Conservation (phyloP, 768 basidiomycete genomes). For the Royoungia palumana region DNA sequence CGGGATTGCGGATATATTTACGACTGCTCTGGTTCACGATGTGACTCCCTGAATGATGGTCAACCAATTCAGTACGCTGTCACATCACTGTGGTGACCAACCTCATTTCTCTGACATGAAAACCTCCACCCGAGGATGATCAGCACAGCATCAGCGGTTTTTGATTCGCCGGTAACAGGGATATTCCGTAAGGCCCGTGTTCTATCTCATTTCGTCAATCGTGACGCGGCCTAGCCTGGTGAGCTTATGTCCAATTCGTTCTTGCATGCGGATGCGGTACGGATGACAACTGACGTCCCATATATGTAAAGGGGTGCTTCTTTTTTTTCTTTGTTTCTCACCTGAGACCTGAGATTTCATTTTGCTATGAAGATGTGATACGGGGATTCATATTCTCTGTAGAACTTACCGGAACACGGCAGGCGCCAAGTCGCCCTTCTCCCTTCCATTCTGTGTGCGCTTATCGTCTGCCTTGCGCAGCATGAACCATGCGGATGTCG, state of each 20-base stretch:
- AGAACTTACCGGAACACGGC: constrained; percentile 5
- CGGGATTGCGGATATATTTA: neutral
- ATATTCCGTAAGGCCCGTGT: constrained; percentile 20
- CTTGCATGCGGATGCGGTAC: constrained; percentile 4
- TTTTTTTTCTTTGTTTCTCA: constrained; percentile 4
- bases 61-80: neutral
- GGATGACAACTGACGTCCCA: constrained; percentile 9
- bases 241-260: neutral
- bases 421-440: neutral
- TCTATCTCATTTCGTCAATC: constrained; percentile 1
- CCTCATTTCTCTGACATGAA: constrained; percentile 11
- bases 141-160: constrained; percentile 25
- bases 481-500: neutral
- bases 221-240: neutral
- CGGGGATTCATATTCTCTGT: constrained; percentile 6
- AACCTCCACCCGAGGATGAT: constrained; percentile 4
- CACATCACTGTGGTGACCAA: constrained; percentile 5
- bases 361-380: constrained; percentile 6
- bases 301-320: constrained; percentile 4
- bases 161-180: constrained; percentile 16
- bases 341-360: constrained; percentile 10
- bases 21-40: neutral
- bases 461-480: neutral
- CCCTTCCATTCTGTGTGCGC: neutral
- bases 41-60: neutral